Evolutionary conservation across 2,329 filamentous ascomycete genomes (phyloP), one percentile per base, ranked within the genome.

Genomic region (Nannizziopsis barbatae): DNA sequence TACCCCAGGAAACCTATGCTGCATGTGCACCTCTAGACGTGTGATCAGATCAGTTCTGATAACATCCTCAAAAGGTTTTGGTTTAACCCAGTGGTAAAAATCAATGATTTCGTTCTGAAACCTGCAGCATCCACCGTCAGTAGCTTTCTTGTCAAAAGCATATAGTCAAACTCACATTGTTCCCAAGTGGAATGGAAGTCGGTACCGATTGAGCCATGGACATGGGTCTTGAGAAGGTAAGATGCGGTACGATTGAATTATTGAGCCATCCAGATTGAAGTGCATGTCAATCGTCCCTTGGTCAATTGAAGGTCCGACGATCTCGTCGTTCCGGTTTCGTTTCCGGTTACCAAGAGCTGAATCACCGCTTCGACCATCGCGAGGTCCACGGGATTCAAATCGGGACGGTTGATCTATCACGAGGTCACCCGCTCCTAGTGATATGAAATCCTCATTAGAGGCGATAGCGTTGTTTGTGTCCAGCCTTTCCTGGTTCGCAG

Each of bases 31-130:
- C 43, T 79, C 73, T 1, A 96, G 71, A 14, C 86, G 80, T 2
- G 78, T 68, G 31, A 96, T 75, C 11, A 98, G 70, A 41, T 84
- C 76, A 15, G 75, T 67, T 8, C 92, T 85, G 47, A 95, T 79
- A 2, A 74, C 71, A 52, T 88, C 75, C 65, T 98, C 92, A 57
- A 84, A 92, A 2, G 76, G 66, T 40, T 78, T 76, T 2, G 92
- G 92, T 53, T 76, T 80, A 30, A 95, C 83, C 62, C 83, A 93
- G 32, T 89, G 74, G 62, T 89, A 93, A 62, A 95, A 96, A 58
- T 93, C 86, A 27, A 84, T 70, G 38, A 96, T 81, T 65, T 98
- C 92, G 59, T 88, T 86, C 65, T 96, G 88, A 20, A 98, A 70
- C 65, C 86, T 88, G 55, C n/a, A 20, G 52, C 40, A 48, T 49